Conservation (phyloP, 139 green algal species). For the Micromonas commoda region DNA sequence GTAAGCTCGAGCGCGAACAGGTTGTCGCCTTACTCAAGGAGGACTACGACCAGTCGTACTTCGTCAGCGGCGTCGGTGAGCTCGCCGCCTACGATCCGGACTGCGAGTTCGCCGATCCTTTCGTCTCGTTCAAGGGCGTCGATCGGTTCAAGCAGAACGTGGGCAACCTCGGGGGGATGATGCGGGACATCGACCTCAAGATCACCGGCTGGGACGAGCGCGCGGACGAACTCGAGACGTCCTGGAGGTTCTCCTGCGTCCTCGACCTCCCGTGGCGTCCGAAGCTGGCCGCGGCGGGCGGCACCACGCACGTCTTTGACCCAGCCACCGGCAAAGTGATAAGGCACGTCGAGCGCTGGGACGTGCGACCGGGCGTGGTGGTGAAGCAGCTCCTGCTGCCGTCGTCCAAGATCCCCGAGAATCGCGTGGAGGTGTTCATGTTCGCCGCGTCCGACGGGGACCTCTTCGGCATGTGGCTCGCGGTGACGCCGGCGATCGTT, state of each 20-base stretch:
- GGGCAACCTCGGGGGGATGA: slow-evolving; percentile 64
- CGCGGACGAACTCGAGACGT: slow-evolving; percentile 20
- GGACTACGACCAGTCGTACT: slow-evolving; percentile 70
- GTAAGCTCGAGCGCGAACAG: slow-evolving; percentile 41
- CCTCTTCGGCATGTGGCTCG: slow-evolving; percentile 43
- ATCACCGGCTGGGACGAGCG: slow-evolving; percentile 53
- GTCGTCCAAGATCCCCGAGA: slow-evolving; percentile 39
- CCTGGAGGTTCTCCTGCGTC: slow-evolving; percentile 57
- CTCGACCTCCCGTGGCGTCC: slow-evolving; percentile 59
- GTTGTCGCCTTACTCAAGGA: slow-evolving; percentile 43
- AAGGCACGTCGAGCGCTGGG: slow-evolving; percentile 65
- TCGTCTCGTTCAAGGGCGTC: slow-evolving; percentile 45
- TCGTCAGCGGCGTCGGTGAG: slow-evolving; percentile 52
- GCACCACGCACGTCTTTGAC: slow-evolving; percentile 62
- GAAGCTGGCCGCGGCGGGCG: slow-evolving; percentile 52
- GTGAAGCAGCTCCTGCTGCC: slow-evolving; percentile 51
- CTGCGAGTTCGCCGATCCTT: slow-evolving; percentile 66
- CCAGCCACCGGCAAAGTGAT: slow-evolving; percentile 44
- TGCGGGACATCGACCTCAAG: slow-evolving; percentile 66
- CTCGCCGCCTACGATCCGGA: slow-evolving; percentile 49
- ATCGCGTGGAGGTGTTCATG: slow-evolving; percentile 51
- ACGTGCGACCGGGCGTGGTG: slow-evolving; percentile 55
- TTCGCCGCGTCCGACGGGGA: slow-evolving; percentile 45
- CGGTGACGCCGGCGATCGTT: slow-evolving; percentile 1
- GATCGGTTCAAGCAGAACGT: slow-evolving; percentile 78